Percentiles rank a stretch among this genome's conserved stretches.
Evolutionary conservation across 805 yeast species (phyloP).

Genomic region (Wickerhamiella sorbophila): DNA sequence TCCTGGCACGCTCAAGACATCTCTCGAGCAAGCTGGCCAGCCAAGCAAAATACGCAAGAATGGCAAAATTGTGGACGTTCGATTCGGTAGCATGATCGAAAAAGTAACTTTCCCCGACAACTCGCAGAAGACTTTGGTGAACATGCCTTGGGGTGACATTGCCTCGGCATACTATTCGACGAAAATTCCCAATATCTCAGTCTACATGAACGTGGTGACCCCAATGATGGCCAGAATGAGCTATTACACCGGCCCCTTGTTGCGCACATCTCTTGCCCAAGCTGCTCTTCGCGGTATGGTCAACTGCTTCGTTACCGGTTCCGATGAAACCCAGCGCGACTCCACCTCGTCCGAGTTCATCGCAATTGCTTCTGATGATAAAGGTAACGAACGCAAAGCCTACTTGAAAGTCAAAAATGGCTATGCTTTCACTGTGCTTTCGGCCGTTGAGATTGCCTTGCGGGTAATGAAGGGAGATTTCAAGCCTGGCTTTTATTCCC

Average conservation of each 20-base stretch:
- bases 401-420: background rate
- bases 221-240: background rate
- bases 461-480: background rate
- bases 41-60: background rate
- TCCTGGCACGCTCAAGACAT: background rate
- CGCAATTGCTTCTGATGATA: background rate
- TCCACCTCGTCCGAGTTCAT: background rate
- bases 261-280: background rate
- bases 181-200: background rate
- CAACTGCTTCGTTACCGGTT: background rate
- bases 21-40: background rate
- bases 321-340: background rate
- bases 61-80: background rate
- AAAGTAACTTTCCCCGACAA: background rate
- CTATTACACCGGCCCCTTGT: background rate
- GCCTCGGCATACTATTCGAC: background rate
- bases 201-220: background rate
- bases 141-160: background rate
- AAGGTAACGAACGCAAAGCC: background rate
- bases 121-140: background rate
- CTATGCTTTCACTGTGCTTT: background rate
- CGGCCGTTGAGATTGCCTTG: background rate
- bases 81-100: background rate
- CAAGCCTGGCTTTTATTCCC: background rate
- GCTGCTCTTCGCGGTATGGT: background rate